A percentile compares a stretch with the other conserved stretches of the same genome.
Evolutionary conservation across 345 rosid species (phyloP).

Genomic region (Melastoma malabathricum): DNA sequence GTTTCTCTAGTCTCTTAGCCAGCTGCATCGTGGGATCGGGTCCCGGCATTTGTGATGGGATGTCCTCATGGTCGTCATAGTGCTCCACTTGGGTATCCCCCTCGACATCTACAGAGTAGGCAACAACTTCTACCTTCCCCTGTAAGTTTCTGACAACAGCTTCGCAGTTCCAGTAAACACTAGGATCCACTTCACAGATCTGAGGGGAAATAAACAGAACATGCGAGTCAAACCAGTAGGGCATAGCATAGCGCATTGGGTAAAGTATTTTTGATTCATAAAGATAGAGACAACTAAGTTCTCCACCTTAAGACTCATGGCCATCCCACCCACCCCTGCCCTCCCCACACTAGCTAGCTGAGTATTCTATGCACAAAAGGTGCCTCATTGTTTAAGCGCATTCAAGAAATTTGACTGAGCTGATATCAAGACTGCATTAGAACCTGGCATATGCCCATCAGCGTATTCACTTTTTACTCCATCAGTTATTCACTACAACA

Average conservation of each 20-base stretch:
- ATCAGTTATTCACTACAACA: no score
- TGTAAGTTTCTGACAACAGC: constrained; percentile 59
- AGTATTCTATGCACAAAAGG: no score
- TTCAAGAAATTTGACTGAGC: no score
- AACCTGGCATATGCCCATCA: no score
- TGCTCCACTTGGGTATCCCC: constrained; percentile 77
- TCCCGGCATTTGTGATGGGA: constrained; percentile 20
- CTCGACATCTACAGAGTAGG: constrained; percentile 78
- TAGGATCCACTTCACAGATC: constrained; percentile 84
- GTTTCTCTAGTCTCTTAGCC: constrained; percentile 44
- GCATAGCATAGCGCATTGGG: not conserved
- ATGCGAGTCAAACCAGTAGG: not conserved
- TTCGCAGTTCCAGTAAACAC: constrained; percentile 71
- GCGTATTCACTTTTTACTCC: no score
- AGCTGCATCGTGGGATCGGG: constrained; percentile 24
- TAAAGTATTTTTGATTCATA: no score
- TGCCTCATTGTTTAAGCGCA: no score
- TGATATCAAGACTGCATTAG: no score
- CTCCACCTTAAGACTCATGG: no score
- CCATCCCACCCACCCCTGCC: no score
- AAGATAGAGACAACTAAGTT: no score
- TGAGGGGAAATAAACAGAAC: constrained; percentile 12
- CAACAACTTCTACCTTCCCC: constrained; percentile 81
- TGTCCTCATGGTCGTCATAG: constrained; percentile 59
- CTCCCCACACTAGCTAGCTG: no score